A percentile compares a stretch with the other conserved stretches of the same genome.
phyloP scores from a whole-genome alignment of 495 filamentous ascomycete genomes.

The Aspergillus heteromorphus region DNA sequence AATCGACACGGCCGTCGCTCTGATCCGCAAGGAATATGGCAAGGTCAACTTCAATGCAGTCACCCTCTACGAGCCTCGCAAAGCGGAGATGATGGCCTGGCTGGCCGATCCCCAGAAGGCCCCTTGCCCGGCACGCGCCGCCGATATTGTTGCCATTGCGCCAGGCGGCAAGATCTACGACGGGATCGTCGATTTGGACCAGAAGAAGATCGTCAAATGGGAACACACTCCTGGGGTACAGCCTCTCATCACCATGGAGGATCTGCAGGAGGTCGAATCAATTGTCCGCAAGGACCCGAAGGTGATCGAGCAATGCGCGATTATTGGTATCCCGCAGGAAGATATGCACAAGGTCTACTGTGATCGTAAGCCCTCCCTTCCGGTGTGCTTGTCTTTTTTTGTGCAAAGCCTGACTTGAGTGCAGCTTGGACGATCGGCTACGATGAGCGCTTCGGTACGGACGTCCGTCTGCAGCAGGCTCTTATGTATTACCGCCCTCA shows the following conservation, averaged over 20 bases:
- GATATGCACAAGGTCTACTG: slow-evolving; percentile 94
- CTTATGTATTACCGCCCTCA: slow-evolving; percentile 94
- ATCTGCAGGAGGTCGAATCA: slow-evolving; percentile 82
- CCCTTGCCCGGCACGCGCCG: slow-evolving; percentile 64
- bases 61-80: slow-evolving; percentile 81
- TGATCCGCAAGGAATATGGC: slow-evolving; percentile 67
- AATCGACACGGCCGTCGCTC: slow-evolving; percentile 67
- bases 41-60: slow-evolving; percentile 82
- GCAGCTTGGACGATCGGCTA: slow-evolving; percentile 93
- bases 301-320: slow-evolving; percentile 87
- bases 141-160: slow-evolving; percentile 84
- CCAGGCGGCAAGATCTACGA: slow-evolving; percentile 78
- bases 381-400: not conserved
- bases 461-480: slow-evolving; percentile 80
- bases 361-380: slow-evolving; percentile 55
- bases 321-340: slow-evolving; percentile 77
- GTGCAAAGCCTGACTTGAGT: slow-evolving; percentile 6
- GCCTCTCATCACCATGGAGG: slow-evolving; percentile 93
- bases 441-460: slow-evolving; percentile 82
- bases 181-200: slow-evolving; percentile 72
- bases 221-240: slow-evolving; percentile 73
- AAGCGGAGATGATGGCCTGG: slow-evolving; percentile 84
- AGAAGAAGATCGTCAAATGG: slow-evolving; percentile 69
- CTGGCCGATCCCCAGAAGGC: slow-evolving; percentile 55
- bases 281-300: slow-evolving; percentile 73